A percentile compares a stretch with the other conserved stretches of the same genome.
Evolutionary conservation across 2,329 filamentous ascomycete species (phyloP).

Genomic region (Ceratocystis huliohia): DNA sequence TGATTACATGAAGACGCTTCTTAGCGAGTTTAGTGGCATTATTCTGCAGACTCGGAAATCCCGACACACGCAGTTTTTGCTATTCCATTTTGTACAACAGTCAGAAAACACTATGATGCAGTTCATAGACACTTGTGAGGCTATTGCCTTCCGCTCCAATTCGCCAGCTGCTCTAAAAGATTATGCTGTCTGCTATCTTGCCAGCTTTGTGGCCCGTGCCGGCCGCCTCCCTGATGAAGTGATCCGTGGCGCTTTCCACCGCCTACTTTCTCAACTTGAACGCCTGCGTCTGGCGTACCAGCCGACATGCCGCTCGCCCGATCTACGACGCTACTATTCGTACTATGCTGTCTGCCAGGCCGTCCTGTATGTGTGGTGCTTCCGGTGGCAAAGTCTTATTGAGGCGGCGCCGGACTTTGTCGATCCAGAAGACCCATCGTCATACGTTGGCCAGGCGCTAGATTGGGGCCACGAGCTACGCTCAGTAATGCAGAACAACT

Average conservation of each 20-base stretch:
- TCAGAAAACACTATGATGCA: conserved; percentile 64
- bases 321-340: conserved; percentile 67
- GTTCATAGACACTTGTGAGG: conserved; percentile 36
- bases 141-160: conserved; percentile 40
- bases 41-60: conserved; percentile 86
- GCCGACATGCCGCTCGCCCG: conserved; percentile 63
- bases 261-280: conserved; percentile 67
- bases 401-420: conserved; percentile 46
- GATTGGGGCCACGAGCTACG: conserved; percentile 65
- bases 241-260: conserved; percentile 69
- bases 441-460: conserved; percentile 57
- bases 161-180: conserved; percentile 64
- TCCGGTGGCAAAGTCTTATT: conserved; percentile 87
- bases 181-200: conserved; percentile 79
- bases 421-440: conserved; percentile 49
- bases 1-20: conserved; percentile 59
- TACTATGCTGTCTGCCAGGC: conserved; percentile 88
- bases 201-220: conserved; percentile 85
- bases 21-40: conserved; percentile 75
- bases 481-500: conserved; percentile 60
- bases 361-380: conserved; percentile 89
- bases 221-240: conserved; percentile 63
- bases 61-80: conserved; percentile 84
- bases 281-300: conserved; percentile 62
- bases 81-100: conserved; percentile 88